Base-by-base conservation (phyloP, 768 basidiomycete species). In the Russula ochroleuca region DNA sequence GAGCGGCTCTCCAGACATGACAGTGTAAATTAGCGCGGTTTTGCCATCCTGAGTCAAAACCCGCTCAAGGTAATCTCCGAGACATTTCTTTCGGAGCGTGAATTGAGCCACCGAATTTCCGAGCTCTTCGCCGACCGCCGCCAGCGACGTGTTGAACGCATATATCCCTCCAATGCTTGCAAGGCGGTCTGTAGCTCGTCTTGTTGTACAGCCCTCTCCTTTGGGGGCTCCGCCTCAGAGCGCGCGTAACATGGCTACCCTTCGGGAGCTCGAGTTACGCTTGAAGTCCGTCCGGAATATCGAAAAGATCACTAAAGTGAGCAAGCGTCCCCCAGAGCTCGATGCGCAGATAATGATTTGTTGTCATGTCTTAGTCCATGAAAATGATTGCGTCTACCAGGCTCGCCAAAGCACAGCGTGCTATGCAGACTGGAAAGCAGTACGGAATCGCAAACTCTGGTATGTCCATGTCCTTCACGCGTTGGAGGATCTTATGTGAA, bases 351-450 rank as follows among this genome's bases (percentile, higher is more conserved):
- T 60, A 54, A 53, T 65, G 59, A 40, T 25, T 47, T 10, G 45
- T 19, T 51, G 41, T 72, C 15, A 17, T 47, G 35, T 49, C 3
- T 10, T 72, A 94, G 90, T 93, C 94, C 55, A 96, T 97, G 93
- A 96, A 97, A 83, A 95, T 99, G 85, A 96, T 98, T 82, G 96
- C 95, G 62, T 98, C 96, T 56, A 96, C 95, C 57, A 94, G 95
- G 76, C 87, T 99, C 40, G 84, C 87, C 71, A 94, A 96, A 79
- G 97, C 96, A 58, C 93, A 96, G 81, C 84, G 87, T 69, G 93
- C 94, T 65, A 95, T 98, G 92, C 78, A 79, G 67, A 83, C 83
- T 58, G 97, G 94, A 69, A 98, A 96, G 81, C 77, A 86, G 71
- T 97, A 98, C 77, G 97, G 97, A 68, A 75, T 86, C 68, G 93